Conservation (phyloP, 2,329 filamentous ascomycete genomes). For the Massarina eburnea region DNA sequence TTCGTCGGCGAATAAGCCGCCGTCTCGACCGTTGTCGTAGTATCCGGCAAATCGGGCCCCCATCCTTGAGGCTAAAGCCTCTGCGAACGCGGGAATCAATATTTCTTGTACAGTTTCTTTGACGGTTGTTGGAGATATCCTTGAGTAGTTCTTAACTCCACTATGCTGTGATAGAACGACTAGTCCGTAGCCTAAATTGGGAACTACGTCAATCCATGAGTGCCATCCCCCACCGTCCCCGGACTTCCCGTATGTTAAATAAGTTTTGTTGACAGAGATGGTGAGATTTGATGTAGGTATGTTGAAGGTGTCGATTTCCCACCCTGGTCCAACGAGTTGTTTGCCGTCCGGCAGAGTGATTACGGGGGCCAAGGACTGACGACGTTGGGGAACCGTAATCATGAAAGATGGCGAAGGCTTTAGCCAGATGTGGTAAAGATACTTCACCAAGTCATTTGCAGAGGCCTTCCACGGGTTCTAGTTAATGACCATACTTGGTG, state of each 20-base stretch:
- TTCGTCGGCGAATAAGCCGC: slow-evolving; percentile 21
- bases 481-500: neutral
- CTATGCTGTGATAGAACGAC: slow-evolving; percentile 24
- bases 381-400: slow-evolving; percentile 28
- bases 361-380: slow-evolving; percentile 24
- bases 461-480: slow-evolving; percentile 20
- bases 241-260: slow-evolving; percentile 34
- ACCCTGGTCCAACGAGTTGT: slow-evolving; percentile 31
- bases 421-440: slow-evolving; percentile 29
- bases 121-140: slow-evolving; percentile 19
- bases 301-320: slow-evolving; percentile 28
- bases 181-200: slow-evolving; percentile 33
- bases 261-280: slow-evolving; percentile 17
- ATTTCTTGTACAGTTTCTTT: slow-evolving; percentile 23
- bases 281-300: slow-evolving; percentile 14
- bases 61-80: slow-evolving; percentile 17
- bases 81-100: slow-evolving; percentile 28
- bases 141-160: slow-evolving; percentile 14
- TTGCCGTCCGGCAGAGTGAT: slow-evolving; percentile 26
- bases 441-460: slow-evolving; percentile 30
- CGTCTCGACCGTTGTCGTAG: slow-evolving; percentile 21
- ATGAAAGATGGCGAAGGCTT: slow-evolving; percentile 16
- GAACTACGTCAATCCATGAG: slow-evolving; percentile 33
- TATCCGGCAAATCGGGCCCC: slow-evolving; percentile 23
- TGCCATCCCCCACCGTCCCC: slow-evolving; percentile 36